Conservation (phyloP, 2,329 filamentous ascomycete genomes). For the Cytospora leucostoma region DNA sequence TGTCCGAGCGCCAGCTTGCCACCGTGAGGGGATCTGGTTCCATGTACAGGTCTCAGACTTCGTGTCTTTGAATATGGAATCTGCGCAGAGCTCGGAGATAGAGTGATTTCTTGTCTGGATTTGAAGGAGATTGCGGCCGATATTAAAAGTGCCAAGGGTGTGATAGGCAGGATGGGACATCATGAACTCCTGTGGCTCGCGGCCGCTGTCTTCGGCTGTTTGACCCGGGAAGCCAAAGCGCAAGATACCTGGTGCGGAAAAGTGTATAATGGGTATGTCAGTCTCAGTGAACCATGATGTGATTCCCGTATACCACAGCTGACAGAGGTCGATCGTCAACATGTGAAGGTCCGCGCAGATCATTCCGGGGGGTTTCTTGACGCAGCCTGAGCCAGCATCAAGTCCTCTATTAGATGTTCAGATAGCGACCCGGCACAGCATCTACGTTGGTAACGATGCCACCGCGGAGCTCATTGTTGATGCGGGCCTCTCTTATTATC, state of each 20-base stretch:
- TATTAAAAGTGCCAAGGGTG: background rate
- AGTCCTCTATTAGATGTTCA: conserved; percentile 45
- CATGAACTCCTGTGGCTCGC: conserved; percentile 10
- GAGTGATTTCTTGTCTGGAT: background rate
- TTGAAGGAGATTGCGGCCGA: background rate
- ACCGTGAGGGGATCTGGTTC: background rate
- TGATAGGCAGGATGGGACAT: conserved; percentile 12
- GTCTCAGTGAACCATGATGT: background rate
- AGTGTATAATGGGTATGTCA: conserved; percentile 44
- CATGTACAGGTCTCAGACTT: background rate
- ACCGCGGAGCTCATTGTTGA: conserved; percentile 47
- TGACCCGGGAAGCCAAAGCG: conserved; percentile 1
- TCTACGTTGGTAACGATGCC: conserved; percentile 47
- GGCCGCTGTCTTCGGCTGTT: background rate
- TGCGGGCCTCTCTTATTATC: conserved; percentile 44
- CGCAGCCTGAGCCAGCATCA: conserved; percentile 7
- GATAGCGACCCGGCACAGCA: conserved; percentile 47
- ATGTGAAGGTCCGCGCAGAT: conserved; percentile 20
- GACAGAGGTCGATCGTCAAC: background rate
- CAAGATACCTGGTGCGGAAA: conserved; percentile 47
- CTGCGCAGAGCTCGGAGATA: background rate
- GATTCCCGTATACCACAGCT: conserved; percentile 37
- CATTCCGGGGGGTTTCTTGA: conserved; percentile 21
- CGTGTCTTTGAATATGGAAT: background rate
- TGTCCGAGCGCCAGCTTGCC: background rate